Evolutionary conservation across 2,329 filamentous ascomycete genomes (phyloP).

Genomic region (Colletotrichum paranaense): DNA sequence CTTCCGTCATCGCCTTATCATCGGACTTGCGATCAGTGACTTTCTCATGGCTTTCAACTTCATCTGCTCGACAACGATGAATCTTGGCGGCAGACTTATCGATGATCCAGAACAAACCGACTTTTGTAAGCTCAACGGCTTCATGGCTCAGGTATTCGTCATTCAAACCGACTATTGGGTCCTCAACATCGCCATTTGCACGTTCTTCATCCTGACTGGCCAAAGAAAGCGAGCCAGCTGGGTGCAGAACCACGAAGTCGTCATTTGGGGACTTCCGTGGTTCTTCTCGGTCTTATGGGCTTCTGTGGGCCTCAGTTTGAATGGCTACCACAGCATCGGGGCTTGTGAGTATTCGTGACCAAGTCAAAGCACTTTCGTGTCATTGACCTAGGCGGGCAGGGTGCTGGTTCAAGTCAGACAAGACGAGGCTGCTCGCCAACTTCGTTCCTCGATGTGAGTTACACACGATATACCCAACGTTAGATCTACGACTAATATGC

Average conservation of each 20-base stretch:
- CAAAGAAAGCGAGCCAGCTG: conserved; percentile 48
- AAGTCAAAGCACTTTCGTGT: no score
- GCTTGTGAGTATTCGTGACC: conserved; percentile 35
- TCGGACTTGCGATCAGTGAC: conserved; percentile 53
- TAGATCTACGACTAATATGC: not conserved
- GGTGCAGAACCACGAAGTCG: conserved; percentile 47
- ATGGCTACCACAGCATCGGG: conserved; percentile 49
- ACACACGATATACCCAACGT: no score
- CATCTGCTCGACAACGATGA: conserved; percentile 48
- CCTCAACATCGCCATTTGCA: conserved; percentile 52
- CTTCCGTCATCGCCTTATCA: conserved; percentile 53
- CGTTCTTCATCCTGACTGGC: conserved; percentile 52
- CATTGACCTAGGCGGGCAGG: conserved; percentile 10
- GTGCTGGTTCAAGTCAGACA: conserved; percentile 56
- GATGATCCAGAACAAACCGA: conserved; percentile 40
- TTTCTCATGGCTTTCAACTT: conserved; percentile 54
- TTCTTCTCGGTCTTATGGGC: conserved; percentile 49
- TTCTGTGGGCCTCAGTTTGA: conserved; percentile 42
- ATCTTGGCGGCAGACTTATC: conserved; percentile 46
- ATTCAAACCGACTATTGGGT: conserved; percentile 58
- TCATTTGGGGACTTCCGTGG: conserved; percentile 51
- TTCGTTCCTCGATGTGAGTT: conserved; percentile 51
- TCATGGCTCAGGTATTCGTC: conserved; percentile 54
- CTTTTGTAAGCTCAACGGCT: conserved; percentile 55
- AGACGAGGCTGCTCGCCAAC: conserved; percentile 50